These are phyloP conservation scores for Poronia punctata DNA, from an alignment of 495 filamentous ascomycete species.

Conservation along the genomic window DNA sequence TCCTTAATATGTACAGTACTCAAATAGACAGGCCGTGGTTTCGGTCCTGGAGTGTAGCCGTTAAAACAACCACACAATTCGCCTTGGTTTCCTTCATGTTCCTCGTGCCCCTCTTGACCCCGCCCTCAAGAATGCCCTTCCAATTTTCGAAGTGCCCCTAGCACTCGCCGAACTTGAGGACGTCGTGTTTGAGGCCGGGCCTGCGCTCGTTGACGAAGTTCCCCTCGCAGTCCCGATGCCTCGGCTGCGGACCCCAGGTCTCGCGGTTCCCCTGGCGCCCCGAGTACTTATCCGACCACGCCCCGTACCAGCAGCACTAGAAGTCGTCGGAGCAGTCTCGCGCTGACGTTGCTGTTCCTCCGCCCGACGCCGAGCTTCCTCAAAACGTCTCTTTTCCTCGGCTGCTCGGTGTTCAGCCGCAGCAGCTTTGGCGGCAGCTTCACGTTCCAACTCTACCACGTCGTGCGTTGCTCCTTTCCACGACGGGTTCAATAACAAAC, in stretches of 20 bases:
- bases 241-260: conserved; percentile 14
- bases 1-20: conserved; percentile 2
- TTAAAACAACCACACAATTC: not conserved
- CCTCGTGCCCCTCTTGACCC: conserved; percentile 22
- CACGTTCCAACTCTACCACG: conserved; percentile 72
- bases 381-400: conserved; percentile 68
- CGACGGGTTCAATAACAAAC: conserved; percentile 75
- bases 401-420: conserved; percentile 66
- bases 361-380: conserved; percentile 58
- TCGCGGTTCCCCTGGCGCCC: conserved; percentile 20
- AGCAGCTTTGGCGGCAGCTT: conserved; percentile 59
- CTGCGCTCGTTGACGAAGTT: conserved; percentile 8
- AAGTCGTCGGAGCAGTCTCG: conserved; percentile 32
- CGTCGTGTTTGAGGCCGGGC: conserved; percentile 19
- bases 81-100: conserved; percentile 4
- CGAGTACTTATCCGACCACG: conserved; percentile 9
- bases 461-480: conserved; percentile 90
- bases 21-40: not conserved
- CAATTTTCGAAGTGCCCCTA: conserved; percentile 35
- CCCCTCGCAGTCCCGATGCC: conserved; percentile 9
- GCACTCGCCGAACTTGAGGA: conserved; percentile 22
- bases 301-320: not conserved
- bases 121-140: conserved; percentile 31
- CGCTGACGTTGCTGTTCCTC: conserved; percentile 65
- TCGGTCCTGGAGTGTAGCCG: too few species aligned